Evolutionary conservation across 1,139 yeast genomes (phyloP), one percentile per base, ranked within the genome.

Genomic region (Geotrichum phurueaensis): DNA sequence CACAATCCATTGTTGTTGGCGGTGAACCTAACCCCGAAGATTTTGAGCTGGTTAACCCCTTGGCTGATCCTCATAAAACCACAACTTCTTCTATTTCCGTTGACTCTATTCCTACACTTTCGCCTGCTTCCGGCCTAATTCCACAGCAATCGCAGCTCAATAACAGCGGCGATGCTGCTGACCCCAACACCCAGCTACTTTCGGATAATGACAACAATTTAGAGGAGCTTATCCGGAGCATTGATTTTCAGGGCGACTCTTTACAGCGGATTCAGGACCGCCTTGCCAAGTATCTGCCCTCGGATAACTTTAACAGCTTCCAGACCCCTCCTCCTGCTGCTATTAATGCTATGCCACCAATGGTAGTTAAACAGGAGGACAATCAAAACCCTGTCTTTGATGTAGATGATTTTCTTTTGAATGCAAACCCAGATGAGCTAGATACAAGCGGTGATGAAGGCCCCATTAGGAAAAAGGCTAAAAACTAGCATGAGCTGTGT

Each of bases 201-300:
- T 18, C 25, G 7, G 50, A 27, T 4, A 39, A 39, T 39, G 45
- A 39, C 1, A 39, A 39, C 45, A 15, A 69, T n/a, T 63, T 73
- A 13, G 73, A 71, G 23, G 67, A 69, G 49, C 62, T 73, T 25
- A 62, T 68, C 20, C 61, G 64, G 15, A 71, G 69, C 20, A 62
- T 74, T 23, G 71, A 70, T 10, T 56, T 66, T 36, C 75, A 74
- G 54, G 75, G 71, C 23, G 58, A 60, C 52, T 67, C 73, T 4
- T 63, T 74, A 20, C 73, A 73, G 61, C 69, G 66, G 50, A 73
- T 75, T 5, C 74, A 73, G 60, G 75, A 74, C 53, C 70, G 75
- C 75, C 66, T 74, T 15, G 62, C 65, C 39, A 60, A 63, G 52
- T 64, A 68, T 56, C 63, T 62, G 15, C 69, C 69, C 2, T 9